phyloP scores from a whole-genome alignment of 2,329 filamentous ascomycete species.

The Beauveria pseudobassiana region DNA sequence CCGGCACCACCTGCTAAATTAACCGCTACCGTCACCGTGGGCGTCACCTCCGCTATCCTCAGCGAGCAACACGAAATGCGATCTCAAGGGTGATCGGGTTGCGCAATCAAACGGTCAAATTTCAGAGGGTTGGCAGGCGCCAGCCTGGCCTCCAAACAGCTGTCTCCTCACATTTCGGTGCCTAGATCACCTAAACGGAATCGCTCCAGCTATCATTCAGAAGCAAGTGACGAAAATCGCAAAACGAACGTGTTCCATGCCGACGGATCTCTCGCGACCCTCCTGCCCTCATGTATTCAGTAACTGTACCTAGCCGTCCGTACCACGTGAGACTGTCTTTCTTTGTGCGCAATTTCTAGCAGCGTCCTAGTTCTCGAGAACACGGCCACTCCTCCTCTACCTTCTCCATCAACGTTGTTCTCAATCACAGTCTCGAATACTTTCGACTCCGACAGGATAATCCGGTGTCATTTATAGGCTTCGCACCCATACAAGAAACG shows the following conservation, averaged over 20 bases:
- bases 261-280: too few species aligned
- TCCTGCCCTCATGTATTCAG: too few species aligned
- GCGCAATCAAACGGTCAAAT: neutral
- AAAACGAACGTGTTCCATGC: neutral
- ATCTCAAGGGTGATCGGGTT: neutral
- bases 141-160: neutral
- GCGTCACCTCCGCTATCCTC: conserved; percentile 32
- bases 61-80: conserved; percentile 12
- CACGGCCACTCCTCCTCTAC: neutral
- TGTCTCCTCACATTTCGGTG: neutral
- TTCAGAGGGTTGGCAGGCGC: neutral
- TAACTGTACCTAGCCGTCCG: neutral
- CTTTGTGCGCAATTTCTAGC: neutral
- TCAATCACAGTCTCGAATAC: neutral
- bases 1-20: conserved; percentile 30
- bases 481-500: neutral
- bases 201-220: neutral
- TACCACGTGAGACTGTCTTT: neutral
- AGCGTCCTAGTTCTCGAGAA: too few species aligned
- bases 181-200: too few species aligned
- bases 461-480: neutral
- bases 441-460: neutral
- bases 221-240: neutral
- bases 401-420: neutral
- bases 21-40: conserved; percentile 33